phyloP scores from a whole-genome alignment of 345 rosid genomes.

The Gossypium sturtianum region DNA sequence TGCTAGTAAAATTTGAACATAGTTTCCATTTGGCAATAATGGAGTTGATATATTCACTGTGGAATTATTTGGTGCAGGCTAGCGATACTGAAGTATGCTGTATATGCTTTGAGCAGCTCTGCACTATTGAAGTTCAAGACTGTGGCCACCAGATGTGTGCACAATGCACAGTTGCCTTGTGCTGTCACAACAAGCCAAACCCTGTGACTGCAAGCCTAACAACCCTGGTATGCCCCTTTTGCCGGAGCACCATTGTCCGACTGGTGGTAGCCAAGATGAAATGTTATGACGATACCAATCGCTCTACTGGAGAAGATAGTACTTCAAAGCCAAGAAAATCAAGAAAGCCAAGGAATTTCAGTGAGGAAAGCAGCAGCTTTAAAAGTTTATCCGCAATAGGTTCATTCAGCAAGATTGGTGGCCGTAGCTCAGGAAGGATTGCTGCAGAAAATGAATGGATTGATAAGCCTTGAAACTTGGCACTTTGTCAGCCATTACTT shows the following conservation, averaged over 20 bases:
- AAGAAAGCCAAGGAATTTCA: slow-evolving; percentile 58
- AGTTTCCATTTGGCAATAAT: not conserved
- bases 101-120: slow-evolving; percentile 94
- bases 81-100: slow-evolving; percentile 82
- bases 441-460: slow-evolving; percentile 44
- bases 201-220: slow-evolving; percentile 56
- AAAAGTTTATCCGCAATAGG: slow-evolving; percentile 67
- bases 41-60: slow-evolving; percentile 7
- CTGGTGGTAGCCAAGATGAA: slow-evolving; percentile 59
- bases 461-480: slow-evolving; percentile 38
- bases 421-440: slow-evolving; percentile 53
- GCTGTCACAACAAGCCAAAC: slow-evolving; percentile 98
- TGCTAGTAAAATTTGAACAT: not conserved
- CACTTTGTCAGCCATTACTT: not conserved
- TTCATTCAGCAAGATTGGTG: slow-evolving; percentile 50
- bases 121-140: slow-evolving; percentile 86
- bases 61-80: slow-evolving; percentile 40
- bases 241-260: slow-evolving; percentile 70
- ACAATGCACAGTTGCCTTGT: slow-evolving; percentile 85
- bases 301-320: slow-evolving; percentile 39
- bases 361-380: slow-evolving; percentile 96
- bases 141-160: slow-evolving; percentile 99
- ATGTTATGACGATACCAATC: slow-evolving; percentile 42
- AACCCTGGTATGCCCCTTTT: slow-evolving; percentile 94
- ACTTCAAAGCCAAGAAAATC: slow-evolving; percentile 61